A percentile compares a stretch with the other conserved stretches of the same genome.
Evolutionary conservation across 148 eudicot genomes (phyloP).

Genomic region (Arbutus unedo): DNA sequence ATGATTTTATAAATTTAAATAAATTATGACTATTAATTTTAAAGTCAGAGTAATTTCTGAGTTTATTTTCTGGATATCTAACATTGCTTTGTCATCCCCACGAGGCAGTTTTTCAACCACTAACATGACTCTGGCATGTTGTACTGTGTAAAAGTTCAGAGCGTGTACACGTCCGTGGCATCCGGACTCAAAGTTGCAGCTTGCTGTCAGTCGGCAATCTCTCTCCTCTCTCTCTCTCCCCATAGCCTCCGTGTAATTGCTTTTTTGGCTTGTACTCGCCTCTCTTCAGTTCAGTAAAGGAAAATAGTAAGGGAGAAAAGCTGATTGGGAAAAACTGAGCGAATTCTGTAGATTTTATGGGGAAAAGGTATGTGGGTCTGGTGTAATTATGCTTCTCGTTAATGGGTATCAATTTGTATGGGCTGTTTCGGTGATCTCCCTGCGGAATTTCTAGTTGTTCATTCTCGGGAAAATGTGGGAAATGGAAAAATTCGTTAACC

Average conservation of each 20-base stretch:
- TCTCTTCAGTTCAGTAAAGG: neutral
- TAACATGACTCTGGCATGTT: neutral
- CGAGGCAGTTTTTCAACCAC: conserved; percentile 15
- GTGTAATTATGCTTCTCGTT: neutral
- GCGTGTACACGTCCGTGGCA: neutral
- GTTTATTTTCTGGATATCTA: neutral
- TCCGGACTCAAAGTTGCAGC: neutral
- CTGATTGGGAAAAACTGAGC: neutral
- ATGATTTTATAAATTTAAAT: too few relatives aligned
- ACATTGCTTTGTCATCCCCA: neutral
- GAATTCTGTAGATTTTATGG: conserved; percentile 11
- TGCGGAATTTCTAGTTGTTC: neutral
- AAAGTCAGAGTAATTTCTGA: too few relatives aligned
- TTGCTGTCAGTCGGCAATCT: neutral
- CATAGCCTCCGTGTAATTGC: neutral
- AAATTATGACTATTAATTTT: too few relatives aligned
- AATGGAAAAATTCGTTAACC: neutral
- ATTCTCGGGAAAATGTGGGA: conserved; percentile 14
- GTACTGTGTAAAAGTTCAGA: neutral
- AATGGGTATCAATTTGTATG: conserved; percentile 12
- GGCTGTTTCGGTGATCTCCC: neutral
- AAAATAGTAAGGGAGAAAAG: neutral
- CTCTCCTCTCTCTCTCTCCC: neutral
- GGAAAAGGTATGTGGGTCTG: conserved; percentile 17
- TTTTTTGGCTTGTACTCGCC: conserved; percentile 3